Evolutionary conservation across 2,329 filamentous ascomycete genomes (phyloP), one percentile per base, ranked within the genome.

Genomic region (Nigrospora sphaerica): DNA sequence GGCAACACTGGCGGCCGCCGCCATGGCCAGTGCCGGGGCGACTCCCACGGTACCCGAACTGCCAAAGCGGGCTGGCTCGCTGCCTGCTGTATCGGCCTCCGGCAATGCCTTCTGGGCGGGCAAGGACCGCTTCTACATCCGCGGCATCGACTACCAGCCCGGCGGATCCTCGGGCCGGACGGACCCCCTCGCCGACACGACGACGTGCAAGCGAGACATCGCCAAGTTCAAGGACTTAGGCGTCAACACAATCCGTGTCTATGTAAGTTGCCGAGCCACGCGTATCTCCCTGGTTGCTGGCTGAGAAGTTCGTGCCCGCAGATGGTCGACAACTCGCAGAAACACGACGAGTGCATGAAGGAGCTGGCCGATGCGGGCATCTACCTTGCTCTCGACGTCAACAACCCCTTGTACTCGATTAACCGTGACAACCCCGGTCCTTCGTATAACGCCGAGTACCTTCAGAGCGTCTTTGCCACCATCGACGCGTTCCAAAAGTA

Each of bases 311-410:
- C 19, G 19, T 6, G 4, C 19, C 19, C 19, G 19, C 6, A 23
- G 19, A 89, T 86, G 14, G 83, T 95, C 55, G 91, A 96, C 74
- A 95, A 95, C 77, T 83, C 83, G 43, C 71, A 75, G 57, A 70
- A 85, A 66, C 91, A 96, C 70, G 83, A 91, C 58, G 77, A 81
- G 52, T 96, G 91, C 75, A 96, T 96, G 91, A 72, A 76, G 50
- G 75, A 78, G 39, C 77, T 95, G 50, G 83, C 81, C 44, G 86
- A 86, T 59, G 90, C 88, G 52, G 88, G 88, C 58, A 95, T 95
- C 74, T 95, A 95, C 74, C 80, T 95, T 45, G 88, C 95, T 34
- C 75, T 95, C 44, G 90, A 95, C 60, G 86, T 93, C 74, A 95
- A 95, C 80, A 92, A 74, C 78, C 88, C 88, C 55, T 75, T 81